Base-by-base conservation (phyloP, 495 filamentous ascomycete species). In the Aspergillus coremiiformis region DNA sequence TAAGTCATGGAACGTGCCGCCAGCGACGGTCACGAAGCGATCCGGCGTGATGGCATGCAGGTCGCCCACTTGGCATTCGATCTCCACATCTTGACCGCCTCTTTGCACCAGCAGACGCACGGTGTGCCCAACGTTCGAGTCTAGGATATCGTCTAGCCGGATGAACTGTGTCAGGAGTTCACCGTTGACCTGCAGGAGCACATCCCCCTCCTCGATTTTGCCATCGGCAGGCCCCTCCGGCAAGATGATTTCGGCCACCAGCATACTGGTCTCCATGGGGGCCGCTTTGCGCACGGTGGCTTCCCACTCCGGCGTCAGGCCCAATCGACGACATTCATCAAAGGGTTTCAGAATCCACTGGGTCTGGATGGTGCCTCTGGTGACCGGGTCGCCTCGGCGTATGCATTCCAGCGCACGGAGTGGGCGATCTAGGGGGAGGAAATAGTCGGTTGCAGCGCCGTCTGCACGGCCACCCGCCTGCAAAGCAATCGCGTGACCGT, bases 261-360 rank as follows among this genome's bases (percentile, higher is more conserved):
- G 82, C 87, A 97, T 89, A 61, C 92, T 92, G 14, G 90, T 96
- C 69, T 96, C 93, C 56, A 86, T 87, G 1, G 93, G 94, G 58
- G 95, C 94, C 10, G 76, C 73, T 59, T 86, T 82, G 32, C 93
- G 80, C 46, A 95, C 79, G 33, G 82, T 80, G 26, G 83, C 83
- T 69, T 99, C 94, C 84, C 87, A 95, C 53, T 91, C 80, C 0
- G 88, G 77, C 2, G 79, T 85, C 47, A 99, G 75, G 14, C 93
- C 93, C 5, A 99, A 76, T 55, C 93, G 81, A 30, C 91, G 85
- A 67, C 94, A 97, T 66, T 99, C 93, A 61, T 99, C 93, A 60
- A 99, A 99, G 0, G 93, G 90, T 64, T 95, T 96, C 49, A 96
- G 79, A 11, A 96, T 76, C 85, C 95, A 99, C 66, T 97, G 94